Percentiles rank a stretch among this genome's conserved stretches.
Evolutionary conservation across 1,284 basidiomycete species (phyloP).

Genomic region (Blastosporella zonata): DNA sequence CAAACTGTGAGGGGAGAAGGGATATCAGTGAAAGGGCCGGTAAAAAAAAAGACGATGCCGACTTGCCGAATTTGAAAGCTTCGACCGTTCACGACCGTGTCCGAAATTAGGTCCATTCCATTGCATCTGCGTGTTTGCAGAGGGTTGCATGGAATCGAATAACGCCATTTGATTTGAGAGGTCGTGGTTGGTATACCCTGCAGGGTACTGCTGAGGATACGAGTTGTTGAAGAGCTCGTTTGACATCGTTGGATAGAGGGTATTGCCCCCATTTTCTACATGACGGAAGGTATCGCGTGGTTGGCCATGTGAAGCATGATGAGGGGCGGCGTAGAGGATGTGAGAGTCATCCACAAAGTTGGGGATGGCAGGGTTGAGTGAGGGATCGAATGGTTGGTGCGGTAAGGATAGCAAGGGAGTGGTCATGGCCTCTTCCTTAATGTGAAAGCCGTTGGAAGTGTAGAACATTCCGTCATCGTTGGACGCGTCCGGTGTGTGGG

Average conservation of each 20-base stretch:
- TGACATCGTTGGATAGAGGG: slow-evolving; percentile 13
- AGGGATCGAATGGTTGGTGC: slow-evolving; percentile 32
- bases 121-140: slow-evolving; percentile 19
- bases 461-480: slow-evolving; percentile 30
- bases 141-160: slow-evolving; percentile 23
- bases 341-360: slow-evolving; percentile 30
- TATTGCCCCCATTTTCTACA: slow-evolving; percentile 7
- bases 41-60: neutral
- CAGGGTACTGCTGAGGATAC: slow-evolving; percentile 18
- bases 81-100: slow-evolving; percentile 16
- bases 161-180: slow-evolving; percentile 20
- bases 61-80: slow-evolving; percentile 17
- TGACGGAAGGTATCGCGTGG: slow-evolving; percentile 12
- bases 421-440: slow-evolving; percentile 19
- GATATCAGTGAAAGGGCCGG: neutral
- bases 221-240: slow-evolving; percentile 19
- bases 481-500: slow-evolving; percentile 23
- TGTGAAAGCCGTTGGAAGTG: slow-evolving; percentile 21
- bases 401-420: slow-evolving; percentile 18
- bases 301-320: slow-evolving; percentile 3
- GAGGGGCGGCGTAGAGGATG: slow-evolving; percentile 15
- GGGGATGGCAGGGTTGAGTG: slow-evolving; percentile 29
- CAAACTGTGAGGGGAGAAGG: slow-evolving; percentile 16
- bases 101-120: slow-evolving; percentile 17
- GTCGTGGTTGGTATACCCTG: slow-evolving; percentile 15